Evolutionary conservation across 352 stramenopile genomes (phyloP), one percentile per base, ranked within the genome.

Genomic region (Globisporangium takayamanum): DNA sequence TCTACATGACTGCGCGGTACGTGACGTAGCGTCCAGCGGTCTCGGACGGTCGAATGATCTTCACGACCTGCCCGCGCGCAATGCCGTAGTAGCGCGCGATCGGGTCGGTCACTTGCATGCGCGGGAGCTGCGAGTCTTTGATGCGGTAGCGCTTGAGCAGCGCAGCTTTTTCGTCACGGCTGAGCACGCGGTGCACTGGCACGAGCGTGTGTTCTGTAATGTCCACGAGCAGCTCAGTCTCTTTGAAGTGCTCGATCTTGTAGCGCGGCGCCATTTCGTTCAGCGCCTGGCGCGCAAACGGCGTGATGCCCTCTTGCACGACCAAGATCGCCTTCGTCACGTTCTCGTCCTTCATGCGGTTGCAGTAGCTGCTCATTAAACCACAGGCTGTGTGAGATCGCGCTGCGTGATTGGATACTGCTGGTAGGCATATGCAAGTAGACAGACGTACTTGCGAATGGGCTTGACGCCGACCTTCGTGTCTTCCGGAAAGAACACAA

Each of bases 181-280:
- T 91, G 1, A 99, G 84, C 54, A 99, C 95, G 73, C 96, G 89
- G 87, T 99, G 98, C 65, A 99, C 94, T 8, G 98, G 98, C 62
- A 99, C 97, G 44, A 99, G 84, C 66, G 97, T 98, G 84, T 99
- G 98, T 68, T 99, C 94, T 41, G 98, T 99, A 72, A 99, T 99
- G 76, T 99, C 97, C 39, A 99, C 96, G 57, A 99, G 88, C 49
- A 99, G 76, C 69, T 99, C 98, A 20, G 93, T 94, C 78, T 99
- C 97, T 67, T 98, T 98, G 61, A 99, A 99, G 78, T 99, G 94
- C 70, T 99, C 96, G 62, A 96, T 92, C 65, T 95, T 91, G 83
- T 90, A 94, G 28, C 83, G 72, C 49, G 87, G 83, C 37, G 79
- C 80, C 87, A 99, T 98, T 74, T 99, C 96, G 52, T 97, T 90